A percentile compares a stretch with the other conserved stretches of the same genome.
Evolutionary conservation across 1,284 basidiomycete genomes (phyloP).

Genomic region (Ustilago lituana): DNA sequence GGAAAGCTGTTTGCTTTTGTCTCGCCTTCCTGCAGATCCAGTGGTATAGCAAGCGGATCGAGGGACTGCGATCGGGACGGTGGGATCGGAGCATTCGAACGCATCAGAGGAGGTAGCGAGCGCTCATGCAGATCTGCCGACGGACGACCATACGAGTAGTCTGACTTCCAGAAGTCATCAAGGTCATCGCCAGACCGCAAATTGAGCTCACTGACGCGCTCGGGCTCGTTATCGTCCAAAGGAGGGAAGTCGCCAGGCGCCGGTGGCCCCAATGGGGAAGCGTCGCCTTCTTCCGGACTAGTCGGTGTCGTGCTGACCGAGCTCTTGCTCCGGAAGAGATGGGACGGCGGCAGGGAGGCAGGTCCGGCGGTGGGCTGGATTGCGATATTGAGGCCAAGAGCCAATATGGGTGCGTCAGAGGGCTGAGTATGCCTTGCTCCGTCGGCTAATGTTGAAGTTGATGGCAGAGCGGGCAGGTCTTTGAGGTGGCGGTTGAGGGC

Average conservation of each 20-base stretch:
- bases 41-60: slow-evolving; percentile 19
- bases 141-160: slow-evolving; percentile 32
- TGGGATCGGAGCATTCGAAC: slow-evolving; percentile 32
- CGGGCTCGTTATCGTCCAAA: slow-evolving; percentile 4
- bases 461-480: slow-evolving; percentile 19
- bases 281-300: slow-evolving; percentile 36
- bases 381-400: slow-evolving; percentile 19
- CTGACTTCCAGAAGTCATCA: slow-evolving; percentile 33
- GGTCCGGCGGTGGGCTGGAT: not conserved
- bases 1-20: not conserved
- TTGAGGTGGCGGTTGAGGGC: slow-evolving; percentile 18
- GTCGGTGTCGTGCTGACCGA: slow-evolving; percentile 48
- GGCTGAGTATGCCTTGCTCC: not conserved
- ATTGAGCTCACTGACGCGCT: not conserved
- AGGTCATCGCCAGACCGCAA: slow-evolving; percentile 1
- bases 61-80: slow-evolving; percentile 39
- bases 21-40: slow-evolving; percentile 1
- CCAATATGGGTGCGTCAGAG: not conserved
- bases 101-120: slow-evolving; percentile 35
- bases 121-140: slow-evolving; percentile 2
- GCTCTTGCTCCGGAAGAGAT: slow-evolving; percentile 36
- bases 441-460: slow-evolving; percentile 12
- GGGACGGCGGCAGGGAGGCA: not conserved
- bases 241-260: slow-evolving; percentile 4
- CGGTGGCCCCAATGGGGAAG: slow-evolving; percentile 7